Evolutionary conservation across 306 rosid species (phyloP).

Genomic region (Morella rubra): DNA sequence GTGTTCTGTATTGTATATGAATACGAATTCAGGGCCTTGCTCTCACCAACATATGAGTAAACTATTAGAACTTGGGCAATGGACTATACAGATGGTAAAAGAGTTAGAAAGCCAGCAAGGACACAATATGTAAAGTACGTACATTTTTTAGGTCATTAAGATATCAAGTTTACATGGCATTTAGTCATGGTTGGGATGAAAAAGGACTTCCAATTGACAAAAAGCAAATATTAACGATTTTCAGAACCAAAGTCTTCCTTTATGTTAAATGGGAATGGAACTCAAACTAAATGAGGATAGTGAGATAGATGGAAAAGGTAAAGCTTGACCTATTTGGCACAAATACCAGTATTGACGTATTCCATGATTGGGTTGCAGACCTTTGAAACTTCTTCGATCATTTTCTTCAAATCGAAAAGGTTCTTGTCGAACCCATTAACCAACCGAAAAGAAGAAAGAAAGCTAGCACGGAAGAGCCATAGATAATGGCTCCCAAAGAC

Average conservation of each 20-base stretch:
- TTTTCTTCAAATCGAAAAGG: slow-evolving; percentile 71
- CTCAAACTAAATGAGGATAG: no score
- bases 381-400: slow-evolving; percentile 91
- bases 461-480: slow-evolving; percentile 94
- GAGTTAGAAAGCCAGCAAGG: neutral
- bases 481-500: slow-evolving; percentile 75
- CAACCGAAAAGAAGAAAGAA: slow-evolving; percentile 93
- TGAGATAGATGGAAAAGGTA: no score
- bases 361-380: slow-evolving; percentile 27
- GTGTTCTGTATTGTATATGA: slow-evolving; percentile 96
- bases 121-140: neutral
- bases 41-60: slow-evolving; percentile 93
- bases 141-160: neutral
- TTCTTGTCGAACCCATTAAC: slow-evolving; percentile 92
- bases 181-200: neutral
- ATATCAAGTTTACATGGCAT: neutral
- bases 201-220: no score
- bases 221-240: no score
- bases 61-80: slow-evolving; percentile 96
- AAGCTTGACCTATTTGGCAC: no score
- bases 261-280: no score
- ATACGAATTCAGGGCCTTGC: slow-evolving; percentile 90
- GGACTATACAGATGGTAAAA: slow-evolving; percentile 45
- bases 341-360: no score
- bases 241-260: no score